Evolutionary conservation across 768 basidiomycete genomes (phyloP).

Genomic region (Phanerochaete carnosa): DNA sequence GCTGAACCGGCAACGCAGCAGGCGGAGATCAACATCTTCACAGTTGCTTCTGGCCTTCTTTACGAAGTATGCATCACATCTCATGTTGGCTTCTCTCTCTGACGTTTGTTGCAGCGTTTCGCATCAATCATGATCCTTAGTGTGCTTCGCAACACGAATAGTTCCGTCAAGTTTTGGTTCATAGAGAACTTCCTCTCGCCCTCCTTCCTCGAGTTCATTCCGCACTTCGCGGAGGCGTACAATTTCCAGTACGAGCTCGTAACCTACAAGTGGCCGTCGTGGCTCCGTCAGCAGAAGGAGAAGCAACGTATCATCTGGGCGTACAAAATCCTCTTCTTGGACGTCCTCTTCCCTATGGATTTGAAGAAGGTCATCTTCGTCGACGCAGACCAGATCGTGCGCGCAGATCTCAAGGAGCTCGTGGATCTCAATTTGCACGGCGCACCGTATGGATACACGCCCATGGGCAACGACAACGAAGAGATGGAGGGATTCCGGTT

Average conservation of each 20-base stretch:
- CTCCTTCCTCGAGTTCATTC: constrained; percentile 94
- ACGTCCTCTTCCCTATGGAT: constrained; percentile 98
- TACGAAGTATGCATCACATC: constrained; percentile 71
- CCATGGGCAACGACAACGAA: constrained; percentile 92
- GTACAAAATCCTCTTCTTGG: constrained; percentile 98
- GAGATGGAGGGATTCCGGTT: constrained; percentile 99
- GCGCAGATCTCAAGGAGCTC: constrained; percentile 92
- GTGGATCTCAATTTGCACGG: constrained; percentile 92
- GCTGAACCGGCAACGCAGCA: constrained; percentile 36
- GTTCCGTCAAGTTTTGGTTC: constrained; percentile 99
- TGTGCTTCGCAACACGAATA: constrained; percentile 90
- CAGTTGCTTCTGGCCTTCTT: constrained; percentile 92
- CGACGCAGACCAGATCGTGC: constrained; percentile 96
- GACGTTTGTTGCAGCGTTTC: constrained; percentile 63
- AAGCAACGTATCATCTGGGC: constrained; percentile 99
- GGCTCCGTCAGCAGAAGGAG: constrained; percentile 95
- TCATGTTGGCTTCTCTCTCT: constrained; percentile 1
- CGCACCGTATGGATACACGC: constrained; percentile 93
- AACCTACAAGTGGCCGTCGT: constrained; percentile 99
- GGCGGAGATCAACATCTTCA: constrained; percentile 98
- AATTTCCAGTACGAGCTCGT: constrained; percentile 95
- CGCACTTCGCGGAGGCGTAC: constrained; percentile 87
- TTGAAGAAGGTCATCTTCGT: constrained; percentile 99
- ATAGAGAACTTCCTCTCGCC: constrained; percentile 99
- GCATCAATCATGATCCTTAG: constrained; percentile 98